Evolutionary conservation across 2,329 filamentous ascomycete genomes (phyloP).

Genomic region (Fusarium sp.): DNA sequence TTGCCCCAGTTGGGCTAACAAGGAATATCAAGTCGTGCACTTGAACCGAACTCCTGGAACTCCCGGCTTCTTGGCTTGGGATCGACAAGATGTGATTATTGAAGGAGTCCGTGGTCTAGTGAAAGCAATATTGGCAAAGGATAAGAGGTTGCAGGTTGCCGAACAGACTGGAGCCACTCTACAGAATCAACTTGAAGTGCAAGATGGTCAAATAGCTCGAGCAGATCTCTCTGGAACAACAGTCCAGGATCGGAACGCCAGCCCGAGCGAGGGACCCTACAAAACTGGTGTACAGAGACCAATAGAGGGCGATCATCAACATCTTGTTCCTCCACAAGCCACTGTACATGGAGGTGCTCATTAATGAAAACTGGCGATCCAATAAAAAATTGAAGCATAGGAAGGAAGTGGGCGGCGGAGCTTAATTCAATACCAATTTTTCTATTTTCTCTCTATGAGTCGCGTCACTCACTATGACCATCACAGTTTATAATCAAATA

Average conservation of each 20-base stretch:
- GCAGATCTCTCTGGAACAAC: constrained; percentile 48
- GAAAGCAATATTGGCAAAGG: constrained; percentile 53
- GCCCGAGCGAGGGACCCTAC: constrained; percentile 3
- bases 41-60: constrained; percentile 55
- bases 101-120: constrained; percentile 58
- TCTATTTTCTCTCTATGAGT: neutral
- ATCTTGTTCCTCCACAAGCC: constrained; percentile 25
- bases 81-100: constrained; percentile 60
- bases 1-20: constrained; percentile 63
- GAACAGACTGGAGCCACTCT: constrained; percentile 46
- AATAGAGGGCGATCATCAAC: constrained; percentile 19
- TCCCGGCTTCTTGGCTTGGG: constrained; percentile 62
- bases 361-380: neutral
- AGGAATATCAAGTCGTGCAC: constrained; percentile 58
- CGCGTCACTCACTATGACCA: constrained; percentile 14
- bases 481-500: neutral
- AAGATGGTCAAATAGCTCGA: constrained; percentile 31
- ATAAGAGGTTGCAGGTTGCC: constrained; percentile 53
- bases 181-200: constrained; percentile 52
- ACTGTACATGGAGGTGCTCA: constrained; percentile 12
- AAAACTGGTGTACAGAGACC: constrained; percentile 25
- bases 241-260: constrained; percentile 36
- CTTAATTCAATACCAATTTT: constrained; percentile 27
- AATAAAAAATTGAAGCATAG: neutral
- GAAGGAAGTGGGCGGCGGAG: constrained; percentile 4